Conservation (phyloP, 148 eudicot genomes). For the Rhododendron mucronatum region DNA sequence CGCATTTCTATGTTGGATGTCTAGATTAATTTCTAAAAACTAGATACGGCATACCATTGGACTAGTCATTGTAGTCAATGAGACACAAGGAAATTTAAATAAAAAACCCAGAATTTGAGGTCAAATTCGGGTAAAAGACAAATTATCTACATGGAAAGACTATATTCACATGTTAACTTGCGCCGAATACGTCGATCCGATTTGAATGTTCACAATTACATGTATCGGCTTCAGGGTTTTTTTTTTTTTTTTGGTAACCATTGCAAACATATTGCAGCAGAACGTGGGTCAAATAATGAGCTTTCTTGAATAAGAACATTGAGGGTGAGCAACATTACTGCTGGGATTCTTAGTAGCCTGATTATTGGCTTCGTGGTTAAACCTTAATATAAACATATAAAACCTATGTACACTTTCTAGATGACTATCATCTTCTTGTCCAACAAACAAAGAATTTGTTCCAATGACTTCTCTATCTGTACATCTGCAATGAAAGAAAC, state of each 20-base stretch:
- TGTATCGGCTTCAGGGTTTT: background rate
- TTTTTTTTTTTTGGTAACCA: no score
- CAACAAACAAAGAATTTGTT: constrained; percentile 9
- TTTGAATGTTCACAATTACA: constrained; percentile 4
- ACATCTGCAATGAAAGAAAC: constrained; percentile 11
- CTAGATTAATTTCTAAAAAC: background rate
- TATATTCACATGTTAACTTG: constrained; percentile 10
- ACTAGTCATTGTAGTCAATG: background rate
- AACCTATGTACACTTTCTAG: constrained; percentile 17
- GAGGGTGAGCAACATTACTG: no score
- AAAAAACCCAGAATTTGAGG: background rate
- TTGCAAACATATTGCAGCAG: background rate
- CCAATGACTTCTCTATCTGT: constrained; percentile 5
- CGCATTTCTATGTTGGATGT: background rate
- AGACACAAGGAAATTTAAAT: no score
- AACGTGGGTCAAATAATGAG: background rate
- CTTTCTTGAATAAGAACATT: background rate
- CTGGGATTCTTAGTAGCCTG: no score
- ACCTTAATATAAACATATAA: background rate
- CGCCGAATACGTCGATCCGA: background rate
- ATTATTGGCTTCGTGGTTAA: background rate
- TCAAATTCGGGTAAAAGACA: background rate
- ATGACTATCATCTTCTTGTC: constrained; percentile 11
- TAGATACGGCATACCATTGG: background rate
- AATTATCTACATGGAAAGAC: background rate